Percentiles rank a stretch among this genome's conserved stretches.
Conservation (phyloP, 371 early-diverging fungal species). For the Dipsacomyces acuminosporus region DNA sequence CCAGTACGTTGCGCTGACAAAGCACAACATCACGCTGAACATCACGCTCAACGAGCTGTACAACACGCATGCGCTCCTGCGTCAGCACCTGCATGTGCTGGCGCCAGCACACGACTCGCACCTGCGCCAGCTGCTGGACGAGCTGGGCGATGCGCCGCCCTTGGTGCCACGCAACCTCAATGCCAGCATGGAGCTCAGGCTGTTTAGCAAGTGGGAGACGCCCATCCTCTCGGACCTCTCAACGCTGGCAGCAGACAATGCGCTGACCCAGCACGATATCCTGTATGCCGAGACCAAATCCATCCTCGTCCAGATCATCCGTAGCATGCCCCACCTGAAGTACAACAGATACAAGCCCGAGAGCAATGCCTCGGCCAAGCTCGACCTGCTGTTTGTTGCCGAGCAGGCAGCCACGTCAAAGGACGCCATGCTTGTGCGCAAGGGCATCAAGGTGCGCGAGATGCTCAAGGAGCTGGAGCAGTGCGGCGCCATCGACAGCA, state of each 20-base stretch:
- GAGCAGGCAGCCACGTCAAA: constrained; percentile 82
- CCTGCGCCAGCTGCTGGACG: constrained; percentile 68
- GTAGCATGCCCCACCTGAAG: constrained; percentile 65
- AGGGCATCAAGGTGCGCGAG: constrained; percentile 89
- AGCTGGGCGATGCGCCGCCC: constrained; percentile 69
- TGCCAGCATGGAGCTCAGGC: constrained; percentile 70
- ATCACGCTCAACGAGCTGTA: constrained; percentile 92
- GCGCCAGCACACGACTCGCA: constrained; percentile 78
- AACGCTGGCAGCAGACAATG: constrained; percentile 70
- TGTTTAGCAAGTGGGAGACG: constrained; percentile 91
- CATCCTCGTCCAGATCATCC: constrained; percentile 86
- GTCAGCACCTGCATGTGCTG: constrained; percentile 74
- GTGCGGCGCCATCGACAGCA: constrained; percentile 64
- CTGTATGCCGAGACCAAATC: constrained; percentile 94
- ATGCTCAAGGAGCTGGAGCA: constrained; percentile 84
- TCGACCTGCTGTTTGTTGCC: constrained; percentile 67
- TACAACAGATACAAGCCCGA: constrained; percentile 42
- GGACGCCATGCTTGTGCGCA: constrained; percentile 78
- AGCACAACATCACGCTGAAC: constrained; percentile 80
- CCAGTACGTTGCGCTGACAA: constrained; percentile 91
- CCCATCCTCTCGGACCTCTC: constrained; percentile 71
- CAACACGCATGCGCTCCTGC: constrained; percentile 78
- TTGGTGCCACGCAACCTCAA: constrained; percentile 84
- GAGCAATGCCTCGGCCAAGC: constrained; percentile 37
- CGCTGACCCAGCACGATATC: constrained; percentile 85